These are phyloP conservation scores for Coemansia sp. DNA, from an alignment of 192 early-diverging fungal genomes.

Conservation along the genomic window DNA sequence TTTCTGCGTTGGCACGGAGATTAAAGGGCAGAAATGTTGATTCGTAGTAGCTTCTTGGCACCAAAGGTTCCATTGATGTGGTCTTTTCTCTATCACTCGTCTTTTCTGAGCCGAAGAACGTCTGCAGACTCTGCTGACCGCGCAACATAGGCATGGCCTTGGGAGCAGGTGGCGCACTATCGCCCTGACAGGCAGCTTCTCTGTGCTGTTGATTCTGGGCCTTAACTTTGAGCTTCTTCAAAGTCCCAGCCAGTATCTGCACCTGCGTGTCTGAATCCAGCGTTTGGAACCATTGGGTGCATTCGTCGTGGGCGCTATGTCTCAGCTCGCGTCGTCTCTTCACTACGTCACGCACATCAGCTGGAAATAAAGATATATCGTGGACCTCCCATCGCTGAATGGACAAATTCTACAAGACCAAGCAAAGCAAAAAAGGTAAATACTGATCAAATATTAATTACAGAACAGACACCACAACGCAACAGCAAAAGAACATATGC, in stretches of 20 bases:
- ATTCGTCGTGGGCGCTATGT: slow-evolving; percentile 19
- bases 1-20: slow-evolving; percentile 28
- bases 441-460: neutral
- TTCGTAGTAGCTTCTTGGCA: slow-evolving; percentile 27
- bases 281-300: slow-evolving; percentile 27
- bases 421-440: neutral
- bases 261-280: slow-evolving; percentile 15
- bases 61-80: neutral
- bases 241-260: slow-evolving; percentile 29
- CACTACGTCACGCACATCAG: slow-evolving; percentile 31
- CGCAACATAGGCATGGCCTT: slow-evolving; percentile 17
- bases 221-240: slow-evolving; percentile 32
- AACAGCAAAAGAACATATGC: too few species aligned
- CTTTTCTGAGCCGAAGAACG: slow-evolving; percentile 35
- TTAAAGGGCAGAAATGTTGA: slow-evolving; percentile 45
- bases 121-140: slow-evolving; percentile 45
- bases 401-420: slow-evolving; percentile 10
- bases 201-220: neutral
- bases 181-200: neutral
- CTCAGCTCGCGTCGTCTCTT: slow-evolving; percentile 18
- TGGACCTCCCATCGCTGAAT: slow-evolving; percentile 51
- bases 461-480: neutral
- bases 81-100: slow-evolving; percentile 6
- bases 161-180: neutral
- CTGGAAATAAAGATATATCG: slow-evolving; percentile 28